Evolutionary conservation across 148 eudicot genomes (phyloP), one percentile per base, ranked within the genome.

Genomic region (Fagopyrum esculentum): DNA sequence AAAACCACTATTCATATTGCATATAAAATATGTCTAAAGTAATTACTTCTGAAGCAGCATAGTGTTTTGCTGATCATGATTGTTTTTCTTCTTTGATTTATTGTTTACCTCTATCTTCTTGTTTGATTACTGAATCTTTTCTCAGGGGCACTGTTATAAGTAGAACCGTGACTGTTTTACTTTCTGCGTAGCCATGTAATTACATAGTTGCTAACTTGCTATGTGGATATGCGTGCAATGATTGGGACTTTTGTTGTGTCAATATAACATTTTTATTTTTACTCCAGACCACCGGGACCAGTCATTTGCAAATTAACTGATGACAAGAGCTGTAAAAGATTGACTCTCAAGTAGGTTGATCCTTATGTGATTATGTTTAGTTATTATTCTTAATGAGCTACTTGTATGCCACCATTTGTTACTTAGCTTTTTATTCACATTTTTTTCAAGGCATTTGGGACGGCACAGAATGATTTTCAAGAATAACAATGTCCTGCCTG

Each of bases 331-430:
- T 81, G 77, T 73, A 92, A 93, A 77, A 88, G 82, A 83, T 29
- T 89, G 71, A 91, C 97, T 5, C 76, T 81, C 50, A 94, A 94
- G 98, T 94, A 61, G 75, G 91, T 77, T 45, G 17, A 22, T 69
- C 69, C 43, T 30, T 29, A 1, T 30, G 16, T 63, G 69, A 9
- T 63, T 63, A 9, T 56, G 68, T 78, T 43, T 74, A 45, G 54
- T 35, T 29, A 17, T 70, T 49, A 6, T 71, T 71, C 22, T 35
- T n/a, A 3, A 46, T 74, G 16, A 5, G 43, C 40, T 60, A 60
- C 40, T 12, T 26, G 43, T 60, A 22, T 60, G 5, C 13, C 16
- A 49, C 29, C 11, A 13, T 59, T 4, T 71, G 12, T 19, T 51
- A 63, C 11, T 30, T 3, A 17, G 0, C 69, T 63, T 7, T 9